A percentile compares a stretch with the other conserved stretches of the same genome.
Conservation (phyloP, 805 yeast genomes). For the Ogataea saltuana region DNA sequence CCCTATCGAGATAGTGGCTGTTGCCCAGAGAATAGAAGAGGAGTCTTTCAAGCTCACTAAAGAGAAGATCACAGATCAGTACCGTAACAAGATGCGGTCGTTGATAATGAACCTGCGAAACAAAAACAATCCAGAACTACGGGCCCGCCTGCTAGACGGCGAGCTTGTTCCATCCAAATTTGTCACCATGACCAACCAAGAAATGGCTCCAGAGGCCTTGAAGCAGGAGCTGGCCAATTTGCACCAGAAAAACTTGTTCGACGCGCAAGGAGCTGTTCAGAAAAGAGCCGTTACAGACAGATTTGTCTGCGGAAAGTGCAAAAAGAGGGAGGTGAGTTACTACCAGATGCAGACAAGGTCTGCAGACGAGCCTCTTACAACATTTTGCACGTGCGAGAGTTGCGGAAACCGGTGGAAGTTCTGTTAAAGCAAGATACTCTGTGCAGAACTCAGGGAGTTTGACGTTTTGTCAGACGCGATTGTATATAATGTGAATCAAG, state of each 20-base stretch:
- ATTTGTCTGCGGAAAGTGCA: constrained; percentile 97
- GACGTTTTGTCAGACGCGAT: too few species aligned
- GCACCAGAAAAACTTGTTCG: constrained; percentile 85
- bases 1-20: constrained; percentile 54
- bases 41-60: constrained; percentile 66
- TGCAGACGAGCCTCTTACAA: constrained; percentile 98
- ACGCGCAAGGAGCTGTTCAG: constrained; percentile 97
- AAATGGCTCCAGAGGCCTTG: constrained; percentile 90
- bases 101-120: constrained; percentile 85
- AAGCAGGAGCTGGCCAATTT: constrained; percentile 82
- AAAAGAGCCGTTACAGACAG: constrained; percentile 95
- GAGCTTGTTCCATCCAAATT: constrained; percentile 65
- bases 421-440: constrained; percentile 43
- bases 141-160: constrained; percentile 67
- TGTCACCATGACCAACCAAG: constrained; percentile 85
- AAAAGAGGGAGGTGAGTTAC: constrained; percentile 93
- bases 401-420: constrained; percentile 99
- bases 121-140: constrained; percentile 83
- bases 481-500: too few species aligned
- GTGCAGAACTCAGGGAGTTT: not conserved
- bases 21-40: constrained; percentile 71
- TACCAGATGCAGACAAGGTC: constrained; percentile 98
- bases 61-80: constrained; percentile 56
- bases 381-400: constrained; percentile 95
- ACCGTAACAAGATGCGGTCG: constrained; percentile 82